Conservation (phyloP, 495 filamentous ascomycete species). For the Tricharina praecox region DNA sequence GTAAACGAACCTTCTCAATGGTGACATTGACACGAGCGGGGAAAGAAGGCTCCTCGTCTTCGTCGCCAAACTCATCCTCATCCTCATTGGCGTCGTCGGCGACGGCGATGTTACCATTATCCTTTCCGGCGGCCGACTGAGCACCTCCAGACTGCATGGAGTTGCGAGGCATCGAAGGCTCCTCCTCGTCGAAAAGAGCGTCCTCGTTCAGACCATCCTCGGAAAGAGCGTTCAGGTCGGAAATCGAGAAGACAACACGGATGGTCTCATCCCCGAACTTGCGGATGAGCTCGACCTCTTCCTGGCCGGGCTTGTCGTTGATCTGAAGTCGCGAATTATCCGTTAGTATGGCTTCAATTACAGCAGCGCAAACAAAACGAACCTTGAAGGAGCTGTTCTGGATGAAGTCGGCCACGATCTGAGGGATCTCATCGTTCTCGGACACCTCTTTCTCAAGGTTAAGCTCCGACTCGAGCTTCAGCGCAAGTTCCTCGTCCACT, state of each 20-base stretch:
- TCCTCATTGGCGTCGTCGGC: constrained; percentile 23
- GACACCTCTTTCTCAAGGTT: constrained; percentile 41
- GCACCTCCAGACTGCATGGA: constrained; percentile 35
- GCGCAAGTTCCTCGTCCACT: constrained; percentile 56
- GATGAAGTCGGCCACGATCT: constrained; percentile 53
- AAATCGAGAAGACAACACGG: constrained; percentile 79
- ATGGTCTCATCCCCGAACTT: constrained; percentile 81
- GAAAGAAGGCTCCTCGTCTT: constrained; percentile 42
- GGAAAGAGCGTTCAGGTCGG: constrained; percentile 64
- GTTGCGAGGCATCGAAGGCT: constrained; percentile 31
- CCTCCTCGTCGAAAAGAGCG: constrained; percentile 13
- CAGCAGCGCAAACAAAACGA: background rate
- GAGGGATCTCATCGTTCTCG: constrained; percentile 40
- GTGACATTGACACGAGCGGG: constrained; percentile 73
- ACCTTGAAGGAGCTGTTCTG: constrained; percentile 48
- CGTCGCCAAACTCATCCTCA: constrained; percentile 27
- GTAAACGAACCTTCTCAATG: constrained; percentile 52
- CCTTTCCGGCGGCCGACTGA: constrained; percentile 38
- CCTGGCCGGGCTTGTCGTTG: constrained; percentile 59
- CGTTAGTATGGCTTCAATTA: too few relatives aligned
- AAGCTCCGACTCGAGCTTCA: constrained; percentile 65
- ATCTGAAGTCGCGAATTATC: too few relatives aligned
- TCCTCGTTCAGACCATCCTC: constrained; percentile 35
- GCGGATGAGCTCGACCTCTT: constrained; percentile 71
- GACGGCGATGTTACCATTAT: constrained; percentile 18